Percentiles rank a stretch among this genome's conserved stretches.
phyloP scores from a whole-genome alignment of 2,329 filamentous ascomycete genomes.

The Karstenula rhodostoma region DNA sequence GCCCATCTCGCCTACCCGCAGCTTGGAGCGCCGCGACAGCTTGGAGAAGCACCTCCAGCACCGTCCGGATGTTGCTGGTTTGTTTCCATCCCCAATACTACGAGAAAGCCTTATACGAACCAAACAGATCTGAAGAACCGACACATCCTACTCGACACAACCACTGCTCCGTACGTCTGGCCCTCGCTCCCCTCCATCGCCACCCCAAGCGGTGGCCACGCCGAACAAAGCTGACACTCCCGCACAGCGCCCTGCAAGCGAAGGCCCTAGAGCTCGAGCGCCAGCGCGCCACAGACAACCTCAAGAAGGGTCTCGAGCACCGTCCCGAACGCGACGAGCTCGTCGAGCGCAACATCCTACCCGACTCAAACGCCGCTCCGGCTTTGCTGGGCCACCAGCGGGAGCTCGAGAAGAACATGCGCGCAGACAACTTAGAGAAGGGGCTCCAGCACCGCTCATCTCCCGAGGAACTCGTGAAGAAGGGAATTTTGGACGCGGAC shows the following conservation, averaged over 20 bases:
- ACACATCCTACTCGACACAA: constrained; percentile 73
- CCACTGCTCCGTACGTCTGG: constrained; percentile 69
- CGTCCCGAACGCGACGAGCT: constrained; percentile 76
- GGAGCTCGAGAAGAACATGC: constrained; percentile 85
- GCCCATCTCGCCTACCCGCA: constrained; percentile 52
- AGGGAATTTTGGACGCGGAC: constrained; percentile 72
- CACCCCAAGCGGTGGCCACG: background rate
- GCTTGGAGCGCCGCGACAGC: constrained; percentile 68
- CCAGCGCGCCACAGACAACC: constrained; percentile 61
- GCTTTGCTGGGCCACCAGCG: constrained; percentile 80
- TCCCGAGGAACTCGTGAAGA: constrained; percentile 79
- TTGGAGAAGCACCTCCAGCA: constrained; percentile 59
- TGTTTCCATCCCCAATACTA: too few relatives aligned
- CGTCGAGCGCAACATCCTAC: constrained; percentile 88
- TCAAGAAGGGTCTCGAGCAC: constrained; percentile 70
- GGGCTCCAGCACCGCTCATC: constrained; percentile 70
- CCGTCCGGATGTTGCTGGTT: too few relatives aligned
- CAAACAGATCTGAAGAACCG: constrained; percentile 73
- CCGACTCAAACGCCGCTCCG: constrained; percentile 78
- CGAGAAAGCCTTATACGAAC: too few relatives aligned
- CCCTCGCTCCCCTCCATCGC: background rate
- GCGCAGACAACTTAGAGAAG: constrained; percentile 70
- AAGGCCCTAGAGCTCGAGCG: constrained; percentile 70
- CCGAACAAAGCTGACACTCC: constrained; percentile 4
- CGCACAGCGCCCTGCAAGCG: constrained; percentile 66